Base-by-base conservation (phyloP, 2,329 filamentous ascomycete species). In the Tricladium varicosporioides region DNA sequence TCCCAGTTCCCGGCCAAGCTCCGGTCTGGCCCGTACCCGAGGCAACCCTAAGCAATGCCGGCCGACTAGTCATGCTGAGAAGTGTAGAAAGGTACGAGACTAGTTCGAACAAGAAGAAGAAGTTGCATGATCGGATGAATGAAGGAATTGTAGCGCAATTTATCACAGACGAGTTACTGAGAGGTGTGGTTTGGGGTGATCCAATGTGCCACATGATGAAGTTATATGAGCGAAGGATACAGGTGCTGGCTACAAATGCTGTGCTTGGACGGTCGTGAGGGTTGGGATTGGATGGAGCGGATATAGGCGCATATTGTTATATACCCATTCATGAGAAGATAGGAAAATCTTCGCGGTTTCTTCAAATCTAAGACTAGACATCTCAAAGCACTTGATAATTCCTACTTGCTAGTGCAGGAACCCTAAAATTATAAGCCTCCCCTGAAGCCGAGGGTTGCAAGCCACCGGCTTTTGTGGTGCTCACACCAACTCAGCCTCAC, bases 171-270 rank as follows among this genome's bases (percentile, higher is more conserved):
- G 82, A 86, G 45, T 78, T 89, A 67, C 72, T 96, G 51, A 76
- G 87, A 19, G 80, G 78, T 1, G 80, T 92, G 0, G 78, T 96
- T 3, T 96, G 91, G 81, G 91, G 91, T 0, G 91, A 96, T 69
- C 88, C 89, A 0, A 76, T 91, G 45, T 88, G 85, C 69, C 91
- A 95, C 74, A 78, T 85, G 64, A 95, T 96, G 91, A 83, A 77
- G 58, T 68, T 94, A 16, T 96, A 96, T 72, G 83, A 83, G 13
- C 81, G 79, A 16, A 75, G 91, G 53, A 82, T 95, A 46, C 87
- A 94, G 70, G 75, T 78, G 3, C 72, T 96, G 54, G 89, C 89
- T 10, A 84, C 86, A 1, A 83, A 80, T 57, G 89, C 87, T 10
- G 84, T 88, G 10, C 87, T 74, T 52, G 72, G 71, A 50, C 69